Percentiles rank a stretch among this genome's conserved stretches.
phyloP scores from a whole-genome alignment of 139 green algal genomes.

The Volvox africanus region DNA sequence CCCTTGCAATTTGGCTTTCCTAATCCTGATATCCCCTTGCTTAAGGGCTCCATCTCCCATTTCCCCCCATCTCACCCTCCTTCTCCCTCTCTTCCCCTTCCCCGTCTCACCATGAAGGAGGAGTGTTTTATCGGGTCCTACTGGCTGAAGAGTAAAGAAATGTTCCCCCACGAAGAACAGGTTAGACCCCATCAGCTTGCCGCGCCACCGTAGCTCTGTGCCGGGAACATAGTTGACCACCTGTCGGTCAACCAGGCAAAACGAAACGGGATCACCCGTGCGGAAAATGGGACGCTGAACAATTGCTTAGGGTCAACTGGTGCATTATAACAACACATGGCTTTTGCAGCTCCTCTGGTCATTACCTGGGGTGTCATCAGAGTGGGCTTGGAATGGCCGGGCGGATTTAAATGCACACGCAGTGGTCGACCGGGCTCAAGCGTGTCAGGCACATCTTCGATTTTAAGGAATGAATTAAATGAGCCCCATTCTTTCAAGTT shows the following conservation, averaged over 20 bases:
- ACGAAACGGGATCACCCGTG: too few relatives aligned
- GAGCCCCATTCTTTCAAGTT: neutral
- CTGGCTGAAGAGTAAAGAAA: neutral
- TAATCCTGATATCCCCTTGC: too few relatives aligned
- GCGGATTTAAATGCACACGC: neutral
- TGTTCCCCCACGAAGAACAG: conserved; percentile 38
- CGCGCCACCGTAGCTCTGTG: conserved; percentile 15
- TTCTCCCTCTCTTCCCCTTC: neutral
- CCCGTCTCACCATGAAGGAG: conserved; percentile 13
- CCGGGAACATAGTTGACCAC: neutral
- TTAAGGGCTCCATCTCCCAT: too few relatives aligned
- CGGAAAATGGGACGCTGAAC: too few relatives aligned
- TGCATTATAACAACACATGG: too few relatives aligned
- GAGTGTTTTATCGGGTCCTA: conserved; percentile 8
- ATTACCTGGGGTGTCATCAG: conserved; percentile 5
- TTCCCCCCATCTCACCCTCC: neutral
- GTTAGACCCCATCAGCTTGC: neutral
- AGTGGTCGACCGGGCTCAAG: neutral
- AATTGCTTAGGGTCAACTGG: too few relatives aligned
- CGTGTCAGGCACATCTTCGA: neutral
- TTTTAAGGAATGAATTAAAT: conserved; percentile 12
- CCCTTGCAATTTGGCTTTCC: too few relatives aligned
- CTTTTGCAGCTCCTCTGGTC: too few relatives aligned
- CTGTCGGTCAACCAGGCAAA: neutral
- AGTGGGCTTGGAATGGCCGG: neutral